Evolutionary conservation across 2,329 filamentous ascomycete genomes (phyloP).

Genomic region (Sporothrix brunneoviolacea): DNA sequence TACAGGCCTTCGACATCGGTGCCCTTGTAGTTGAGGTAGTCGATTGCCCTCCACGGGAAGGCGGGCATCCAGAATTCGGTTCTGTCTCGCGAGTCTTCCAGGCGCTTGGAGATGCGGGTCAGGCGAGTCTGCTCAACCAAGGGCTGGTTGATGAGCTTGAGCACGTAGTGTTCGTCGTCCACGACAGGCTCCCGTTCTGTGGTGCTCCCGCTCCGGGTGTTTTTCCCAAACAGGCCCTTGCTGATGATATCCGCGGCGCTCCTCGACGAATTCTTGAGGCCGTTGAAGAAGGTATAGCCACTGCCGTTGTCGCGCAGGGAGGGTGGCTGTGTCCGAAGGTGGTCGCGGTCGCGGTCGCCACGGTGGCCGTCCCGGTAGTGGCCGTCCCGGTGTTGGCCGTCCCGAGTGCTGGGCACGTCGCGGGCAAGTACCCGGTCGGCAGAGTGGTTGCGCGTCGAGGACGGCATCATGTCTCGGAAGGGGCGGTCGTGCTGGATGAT

Average conservation of each 20-base stretch:
- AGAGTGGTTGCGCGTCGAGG: conserved; percentile 62
- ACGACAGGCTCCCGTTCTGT: conserved; percentile 57
- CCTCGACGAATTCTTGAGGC: conserved; percentile 63
- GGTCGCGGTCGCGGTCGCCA: conserved; percentile 36
- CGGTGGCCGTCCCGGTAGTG: conserved; percentile 1
- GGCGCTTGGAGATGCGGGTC: conserved; percentile 81
- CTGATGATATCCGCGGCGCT: conserved; percentile 75
- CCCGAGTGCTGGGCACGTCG: conserved; percentile 37
- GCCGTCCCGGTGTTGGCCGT: conserved; percentile 25
- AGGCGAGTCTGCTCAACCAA: conserved; percentile 83
- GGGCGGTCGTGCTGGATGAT: conserved; percentile 57
- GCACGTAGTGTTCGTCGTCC: conserved; percentile 76
- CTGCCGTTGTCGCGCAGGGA: conserved; percentile 55
- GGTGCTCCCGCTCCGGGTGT: conserved; percentile 63
- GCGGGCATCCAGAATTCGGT: conserved; percentile 99
- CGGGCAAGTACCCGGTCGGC: conserved; percentile 55
- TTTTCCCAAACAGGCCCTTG: conserved; percentile 77
- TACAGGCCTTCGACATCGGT: conserved; percentile 93
- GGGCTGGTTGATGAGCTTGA: conserved; percentile 79
- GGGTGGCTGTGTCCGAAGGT: conserved; percentile 42
- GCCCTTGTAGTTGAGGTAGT: conserved; percentile 91
- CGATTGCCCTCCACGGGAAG: conserved; percentile 90
- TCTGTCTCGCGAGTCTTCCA: conserved; percentile 86
- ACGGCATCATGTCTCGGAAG: conserved; percentile 61
- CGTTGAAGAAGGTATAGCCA: conserved; percentile 62